Percentiles rank a stretch among this genome's conserved stretches.
Conservation (phyloP, 148 eudicot species). For the Fagopyrum homotropicum region DNA sequence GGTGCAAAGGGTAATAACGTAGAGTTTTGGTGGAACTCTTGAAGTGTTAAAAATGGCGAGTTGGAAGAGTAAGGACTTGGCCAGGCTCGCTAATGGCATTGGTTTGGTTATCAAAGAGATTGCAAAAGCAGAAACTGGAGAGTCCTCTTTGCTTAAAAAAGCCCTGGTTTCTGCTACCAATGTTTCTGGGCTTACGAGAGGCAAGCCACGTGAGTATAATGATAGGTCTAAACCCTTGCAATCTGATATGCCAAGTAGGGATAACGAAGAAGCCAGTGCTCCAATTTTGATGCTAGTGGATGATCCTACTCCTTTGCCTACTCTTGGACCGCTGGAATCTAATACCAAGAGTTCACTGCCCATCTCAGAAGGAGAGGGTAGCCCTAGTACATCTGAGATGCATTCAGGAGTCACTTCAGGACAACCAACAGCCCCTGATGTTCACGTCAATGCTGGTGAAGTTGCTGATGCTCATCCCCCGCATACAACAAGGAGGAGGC, state of each 20-base stretch:
- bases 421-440: conserved; percentile 1
- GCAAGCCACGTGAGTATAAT: conserved; percentile 28
- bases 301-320: conserved; percentile 1
- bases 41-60: not conserved
- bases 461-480: not conserved
- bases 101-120: conserved; percentile 61
- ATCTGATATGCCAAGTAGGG: not conserved
- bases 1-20: not conserved
- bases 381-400: not conserved
- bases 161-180: conserved; percentile 46
- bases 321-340: not conserved
- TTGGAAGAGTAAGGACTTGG: conserved; percentile 33
- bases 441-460: not conserved
- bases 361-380: not conserved
- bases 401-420: conserved; percentile 11
- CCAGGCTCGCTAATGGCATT: conserved; percentile 53
- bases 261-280: conserved; percentile 12
- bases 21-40: not conserved
- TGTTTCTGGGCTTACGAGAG: conserved; percentile 70
- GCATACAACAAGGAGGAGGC: conserved; percentile 35
- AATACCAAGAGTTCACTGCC: not conserved
- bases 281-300: not conserved
- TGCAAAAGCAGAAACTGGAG: conserved; percentile 19
- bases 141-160: conserved; percentile 36
- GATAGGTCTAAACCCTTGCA: not conserved